Conservation (phyloP, 2,329 filamentous ascomycete species). For the Curvularia eragrostidis region DNA sequence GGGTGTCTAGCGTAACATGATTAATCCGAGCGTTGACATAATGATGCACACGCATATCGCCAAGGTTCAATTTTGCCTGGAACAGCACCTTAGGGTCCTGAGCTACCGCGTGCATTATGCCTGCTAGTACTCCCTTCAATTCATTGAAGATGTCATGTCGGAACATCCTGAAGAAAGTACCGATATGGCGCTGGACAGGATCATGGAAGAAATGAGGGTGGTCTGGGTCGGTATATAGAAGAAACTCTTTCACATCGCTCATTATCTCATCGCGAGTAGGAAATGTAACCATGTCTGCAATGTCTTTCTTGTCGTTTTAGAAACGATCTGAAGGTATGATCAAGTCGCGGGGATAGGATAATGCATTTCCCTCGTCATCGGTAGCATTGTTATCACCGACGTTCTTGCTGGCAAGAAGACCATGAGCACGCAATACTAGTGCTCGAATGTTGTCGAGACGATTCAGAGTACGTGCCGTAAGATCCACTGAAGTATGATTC, state of each 20-base stretch:
- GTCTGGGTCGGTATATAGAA: conserved; percentile 40
- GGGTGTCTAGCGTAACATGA: conserved; percentile 24
- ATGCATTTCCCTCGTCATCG: conserved; percentile 3
- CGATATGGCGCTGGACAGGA: conserved; percentile 38
- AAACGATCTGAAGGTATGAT: conserved; percentile 33
- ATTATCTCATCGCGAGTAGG: conserved; percentile 43
- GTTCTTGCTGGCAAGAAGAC: conserved; percentile 18
- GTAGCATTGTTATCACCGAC: conserved; percentile 1
- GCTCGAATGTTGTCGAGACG: conserved; percentile 22
- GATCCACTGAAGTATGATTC: not conserved
- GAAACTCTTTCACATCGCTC: conserved; percentile 50
- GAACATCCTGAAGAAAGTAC: conserved; percentile 44
- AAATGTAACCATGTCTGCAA: conserved; percentile 40
- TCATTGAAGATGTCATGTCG: conserved; percentile 45
- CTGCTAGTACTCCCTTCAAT: conserved; percentile 34
- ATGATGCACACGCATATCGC: conserved; percentile 28
- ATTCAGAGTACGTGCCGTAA: conserved; percentile 1
- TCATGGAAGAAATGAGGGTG: conserved; percentile 37
- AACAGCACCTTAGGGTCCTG: conserved; percentile 9
- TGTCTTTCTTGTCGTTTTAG: conserved; percentile 46
- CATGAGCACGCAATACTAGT: conserved; percentile 25
- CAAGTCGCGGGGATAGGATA: conserved; percentile 34
- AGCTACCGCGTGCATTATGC: conserved; percentile 23
- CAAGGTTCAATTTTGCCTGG: conserved; percentile 20
- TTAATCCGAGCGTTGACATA: conserved; percentile 30